phyloP scores from a whole-genome alignment of 2,329 filamentous ascomycete species.

The Chlorencoelia australis region DNA sequence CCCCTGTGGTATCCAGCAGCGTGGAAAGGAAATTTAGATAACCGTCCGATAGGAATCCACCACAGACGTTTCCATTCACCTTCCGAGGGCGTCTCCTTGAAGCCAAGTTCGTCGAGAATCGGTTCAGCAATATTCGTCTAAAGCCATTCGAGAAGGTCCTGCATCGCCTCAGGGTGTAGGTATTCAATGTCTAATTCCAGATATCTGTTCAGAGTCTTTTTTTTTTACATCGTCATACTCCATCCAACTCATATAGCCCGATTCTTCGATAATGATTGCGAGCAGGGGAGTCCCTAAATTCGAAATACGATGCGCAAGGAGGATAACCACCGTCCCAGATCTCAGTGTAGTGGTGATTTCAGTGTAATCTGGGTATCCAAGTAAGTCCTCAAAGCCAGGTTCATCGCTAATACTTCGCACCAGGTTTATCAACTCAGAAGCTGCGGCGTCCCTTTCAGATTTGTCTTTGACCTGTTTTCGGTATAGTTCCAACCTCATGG shows the following conservation, averaged over 20 bases:
- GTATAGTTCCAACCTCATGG: neutral
- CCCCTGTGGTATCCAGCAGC: conserved; percentile 26
- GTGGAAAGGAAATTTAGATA: conserved; percentile 27
- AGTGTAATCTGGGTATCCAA: neutral
- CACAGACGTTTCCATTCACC: conserved; percentile 25
- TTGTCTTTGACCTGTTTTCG: neutral
- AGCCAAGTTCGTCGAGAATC: conserved; percentile 22
- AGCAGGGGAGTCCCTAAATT: no score
- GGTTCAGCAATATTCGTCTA: conserved; percentile 24
- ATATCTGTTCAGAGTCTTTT: neutral
- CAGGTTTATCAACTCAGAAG: neutral
- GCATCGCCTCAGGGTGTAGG: no score
- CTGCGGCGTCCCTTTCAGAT: neutral
- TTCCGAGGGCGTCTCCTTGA: conserved; percentile 9
- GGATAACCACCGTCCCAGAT: no score
- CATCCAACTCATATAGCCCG: neutral
- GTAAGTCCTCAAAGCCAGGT: neutral
- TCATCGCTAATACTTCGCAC: neutral
- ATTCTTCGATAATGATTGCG: neutral
- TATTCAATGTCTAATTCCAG: no score
- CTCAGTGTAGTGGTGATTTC: neutral
- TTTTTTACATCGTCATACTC: neutral
- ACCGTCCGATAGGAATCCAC: conserved; percentile 28
- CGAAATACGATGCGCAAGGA: no score
- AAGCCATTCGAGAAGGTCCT: conserved; percentile 23